Evolutionary conservation across 179 eudicot species (phyloP).

Genomic region (Amaranthus tricolor): DNA sequence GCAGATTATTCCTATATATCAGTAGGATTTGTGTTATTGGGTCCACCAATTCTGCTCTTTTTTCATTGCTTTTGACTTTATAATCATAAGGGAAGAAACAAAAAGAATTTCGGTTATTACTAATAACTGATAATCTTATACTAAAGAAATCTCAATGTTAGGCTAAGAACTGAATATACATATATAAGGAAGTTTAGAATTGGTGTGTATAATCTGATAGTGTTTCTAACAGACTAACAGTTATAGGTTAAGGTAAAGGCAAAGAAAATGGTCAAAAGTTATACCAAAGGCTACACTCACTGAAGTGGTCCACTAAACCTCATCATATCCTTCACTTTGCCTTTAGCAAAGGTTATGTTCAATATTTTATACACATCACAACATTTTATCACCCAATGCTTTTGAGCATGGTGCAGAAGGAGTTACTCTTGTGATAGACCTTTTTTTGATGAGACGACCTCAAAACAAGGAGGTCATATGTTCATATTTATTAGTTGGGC

Average conservation of each 20-base stretch:
- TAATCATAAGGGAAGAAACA: slow-evolving; percentile 11
- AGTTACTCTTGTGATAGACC: no score
- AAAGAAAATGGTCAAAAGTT: slow-evolving; percentile 31
- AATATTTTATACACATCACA: background rate
- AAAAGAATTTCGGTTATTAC: slow-evolving; percentile 18
- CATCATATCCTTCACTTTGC: slow-evolving; percentile 26
- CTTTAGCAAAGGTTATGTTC: slow-evolving; percentile 22
- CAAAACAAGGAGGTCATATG: no score
- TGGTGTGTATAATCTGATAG: background rate
- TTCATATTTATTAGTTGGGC: no score
- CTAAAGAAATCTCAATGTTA: background rate
- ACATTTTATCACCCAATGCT: no score
- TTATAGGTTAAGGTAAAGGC: background rate
- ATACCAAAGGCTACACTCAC: slow-evolving; percentile 17
- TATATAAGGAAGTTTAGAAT: background rate
- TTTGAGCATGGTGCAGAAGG: no score
- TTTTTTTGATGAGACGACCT: no score
- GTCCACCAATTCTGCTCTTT: slow-evolving; percentile 10
- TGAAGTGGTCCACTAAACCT: slow-evolving; percentile 24
- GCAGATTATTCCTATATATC: slow-evolving; percentile 14
- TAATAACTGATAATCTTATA: background rate
- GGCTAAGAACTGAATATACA: slow-evolving; percentile 1
- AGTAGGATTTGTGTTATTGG: slow-evolving; percentile 3
- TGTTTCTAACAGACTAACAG: background rate
- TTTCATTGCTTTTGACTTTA: slow-evolving; percentile 23